Evolutionary conservation across 2,329 filamentous ascomycete genomes (phyloP), one percentile per base, ranked within the genome.

Genomic region (Aspergillus flavus): DNA sequence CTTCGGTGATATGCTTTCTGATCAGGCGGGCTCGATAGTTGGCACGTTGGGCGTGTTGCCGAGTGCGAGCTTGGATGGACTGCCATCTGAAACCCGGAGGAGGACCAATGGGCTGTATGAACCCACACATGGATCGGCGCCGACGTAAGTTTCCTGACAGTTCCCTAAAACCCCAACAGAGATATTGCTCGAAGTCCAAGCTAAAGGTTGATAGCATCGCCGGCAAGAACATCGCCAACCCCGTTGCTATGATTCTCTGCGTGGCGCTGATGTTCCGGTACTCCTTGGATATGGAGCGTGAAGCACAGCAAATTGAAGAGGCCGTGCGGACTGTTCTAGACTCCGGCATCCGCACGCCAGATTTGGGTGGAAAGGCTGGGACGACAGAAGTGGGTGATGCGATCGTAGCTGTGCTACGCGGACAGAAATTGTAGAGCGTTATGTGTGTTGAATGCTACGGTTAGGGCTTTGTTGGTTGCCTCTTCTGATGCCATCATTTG

Each of bases 231-330:
- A 89, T 96, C 68, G 92, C 95, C 71, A 96, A 94, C 81, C 94
- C 94, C 5, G 84, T 97, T 63, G 93, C 93, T 50, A 94, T 92
- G 67, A 91, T 97, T 66, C 87, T 97, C 26, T 96, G 92, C 3
- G 86, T 96, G 12, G 92, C 92, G 72, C 94, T 97, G 91, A 93
- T 97, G 90, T 87, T 97, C 73, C 89, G 91, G 71, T 97, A 96
- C 83, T 96, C 92, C 9, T 85, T 97, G 58, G 87, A 88, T 72
- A 86, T 94, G 72, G 89, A 91, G 41, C 82, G 86, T 52, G 89
- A 96, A 78, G 91, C 93, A 14, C 84, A 86, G 64, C 87, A 87
- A 56, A 86, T 97, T 65, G 93, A 97, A 80, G 84, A 88, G 65
- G 93, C 93, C 1, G 92, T 96, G 56, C 87, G 87, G 72, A 86